Percentiles rank a stretch among this genome's conserved stretches.
Conservation (phyloP, 2,329 filamentous ascomycete genomes). For the Metarhizium guizhouense region DNA sequence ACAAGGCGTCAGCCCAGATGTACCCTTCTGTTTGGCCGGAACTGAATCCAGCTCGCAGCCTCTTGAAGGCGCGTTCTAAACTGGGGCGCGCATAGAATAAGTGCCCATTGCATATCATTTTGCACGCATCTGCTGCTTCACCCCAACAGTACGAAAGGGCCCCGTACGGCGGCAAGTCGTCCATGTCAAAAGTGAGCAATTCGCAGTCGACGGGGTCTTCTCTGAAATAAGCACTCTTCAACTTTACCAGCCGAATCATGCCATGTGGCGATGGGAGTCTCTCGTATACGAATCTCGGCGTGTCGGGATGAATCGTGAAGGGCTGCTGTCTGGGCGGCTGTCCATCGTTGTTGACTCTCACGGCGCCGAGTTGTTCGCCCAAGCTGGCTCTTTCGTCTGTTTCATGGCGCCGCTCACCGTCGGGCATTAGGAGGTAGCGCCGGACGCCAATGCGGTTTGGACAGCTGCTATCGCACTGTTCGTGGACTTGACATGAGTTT, state of each 20-base stretch:
- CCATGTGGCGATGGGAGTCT: too few species aligned
- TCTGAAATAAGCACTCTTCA: too few species aligned
- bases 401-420: not conserved
- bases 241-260: too few species aligned
- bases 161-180: too few species aligned
- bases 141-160: too few species aligned
- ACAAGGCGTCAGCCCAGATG: constrained; percentile 7
- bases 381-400: not conserved
- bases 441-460: not conserved
- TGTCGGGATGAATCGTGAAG: not conserved
- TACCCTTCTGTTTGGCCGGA: not conserved
- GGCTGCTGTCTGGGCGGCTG: not conserved
- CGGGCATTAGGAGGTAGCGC: not conserved
- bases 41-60: not conserved
- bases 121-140: too few species aligned
- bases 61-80: not conserved
- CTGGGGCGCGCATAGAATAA: not conserved
- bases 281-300: not conserved
- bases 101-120: not conserved
- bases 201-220: too few species aligned
- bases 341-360: not conserved
- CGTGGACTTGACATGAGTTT: not conserved
- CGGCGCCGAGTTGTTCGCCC: not conserved
- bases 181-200: too few species aligned
- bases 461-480: not conserved